These are phyloP conservation scores for Pseudogymnoascus sp. DNA, from an alignment of 2,329 filamentous ascomycete genomes.

Conservation along the genomic window DNA sequence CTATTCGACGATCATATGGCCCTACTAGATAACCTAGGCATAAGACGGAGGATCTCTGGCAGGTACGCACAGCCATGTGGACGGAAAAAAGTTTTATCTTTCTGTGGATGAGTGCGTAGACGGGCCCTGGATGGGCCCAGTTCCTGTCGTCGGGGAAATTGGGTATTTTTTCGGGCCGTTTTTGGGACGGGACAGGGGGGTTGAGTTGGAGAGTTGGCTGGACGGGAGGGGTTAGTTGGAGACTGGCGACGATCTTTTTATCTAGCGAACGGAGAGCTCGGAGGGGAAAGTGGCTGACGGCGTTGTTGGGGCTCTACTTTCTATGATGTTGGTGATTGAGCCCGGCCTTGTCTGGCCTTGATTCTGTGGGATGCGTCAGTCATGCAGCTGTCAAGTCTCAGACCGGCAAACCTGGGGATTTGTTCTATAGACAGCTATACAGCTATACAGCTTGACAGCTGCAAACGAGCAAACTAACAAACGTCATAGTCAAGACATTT, in stretches of 20 bases:
- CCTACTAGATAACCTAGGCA: background rate
- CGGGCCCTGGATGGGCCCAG: background rate
- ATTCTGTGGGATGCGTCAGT: background rate
- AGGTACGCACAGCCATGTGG: background rate
- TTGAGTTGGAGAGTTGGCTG: background rate
- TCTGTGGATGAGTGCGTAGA: background rate
- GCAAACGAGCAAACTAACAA: background rate
- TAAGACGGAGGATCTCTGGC: background rate
- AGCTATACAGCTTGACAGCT: background rate
- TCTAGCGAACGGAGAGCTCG: background rate
- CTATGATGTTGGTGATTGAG: background rate
- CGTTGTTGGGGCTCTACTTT: background rate
- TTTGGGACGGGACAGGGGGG: background rate
- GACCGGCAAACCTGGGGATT: background rate
- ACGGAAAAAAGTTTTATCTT: background rate
- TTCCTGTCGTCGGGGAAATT: background rate
- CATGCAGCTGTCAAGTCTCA: background rate
- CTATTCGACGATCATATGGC: background rate
- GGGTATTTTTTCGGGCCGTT: background rate
- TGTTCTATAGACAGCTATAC: background rate
- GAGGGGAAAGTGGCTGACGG: background rate
- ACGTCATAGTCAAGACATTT: background rate
- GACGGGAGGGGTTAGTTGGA: background rate
- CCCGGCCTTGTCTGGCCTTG: background rate
- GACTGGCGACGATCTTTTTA: background rate